phyloP scores from a whole-genome alignment of 768 basidiomycete species.

The Candolleomyces aberdarensis region DNA sequence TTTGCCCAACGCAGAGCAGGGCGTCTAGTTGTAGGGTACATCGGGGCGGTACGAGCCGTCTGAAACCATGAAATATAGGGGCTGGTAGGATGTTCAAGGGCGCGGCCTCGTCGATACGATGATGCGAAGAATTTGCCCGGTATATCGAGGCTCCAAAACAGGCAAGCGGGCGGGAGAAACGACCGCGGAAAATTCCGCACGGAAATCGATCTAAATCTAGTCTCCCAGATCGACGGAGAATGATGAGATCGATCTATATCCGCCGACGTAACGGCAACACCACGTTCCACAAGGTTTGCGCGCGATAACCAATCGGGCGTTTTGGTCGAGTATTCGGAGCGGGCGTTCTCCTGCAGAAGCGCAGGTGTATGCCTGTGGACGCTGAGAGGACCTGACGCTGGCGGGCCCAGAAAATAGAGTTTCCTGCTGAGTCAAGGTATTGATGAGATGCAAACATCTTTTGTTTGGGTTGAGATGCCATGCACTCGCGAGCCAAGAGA shows the following conservation, averaged over 20 bases:
- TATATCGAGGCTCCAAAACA: not conserved
- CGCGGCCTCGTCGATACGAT: not conserved
- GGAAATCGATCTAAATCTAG: not conserved
- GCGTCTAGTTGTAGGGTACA: no score
- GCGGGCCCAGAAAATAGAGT: constrained; percentile 2
- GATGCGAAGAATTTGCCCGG: not conserved
- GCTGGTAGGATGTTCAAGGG: no score
- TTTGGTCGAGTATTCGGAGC: not conserved
- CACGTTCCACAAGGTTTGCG: constrained; percentile 2
- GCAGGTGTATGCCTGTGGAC: not conserved
- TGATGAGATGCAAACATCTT: no score
- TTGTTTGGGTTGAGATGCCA: not conserved
- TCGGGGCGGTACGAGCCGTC: no score
- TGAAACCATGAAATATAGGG: no score
- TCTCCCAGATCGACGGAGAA: not conserved
- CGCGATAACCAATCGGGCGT: constrained; percentile 4
- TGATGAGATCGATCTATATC: constrained; percentile 5
- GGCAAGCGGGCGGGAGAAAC: not conserved
- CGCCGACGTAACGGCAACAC: constrained; percentile 2
- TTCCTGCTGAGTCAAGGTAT: not conserved
- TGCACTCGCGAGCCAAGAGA: not conserved
- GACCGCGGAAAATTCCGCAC: not conserved
- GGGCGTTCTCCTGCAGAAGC: not conserved
- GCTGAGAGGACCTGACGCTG: not conserved
- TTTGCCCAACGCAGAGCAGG: no score